Evolutionary conservation across 495 filamentous ascomycete genomes (phyloP), one percentile per base, ranked within the genome.

Genomic region (Xylaria scruposa): DNA sequence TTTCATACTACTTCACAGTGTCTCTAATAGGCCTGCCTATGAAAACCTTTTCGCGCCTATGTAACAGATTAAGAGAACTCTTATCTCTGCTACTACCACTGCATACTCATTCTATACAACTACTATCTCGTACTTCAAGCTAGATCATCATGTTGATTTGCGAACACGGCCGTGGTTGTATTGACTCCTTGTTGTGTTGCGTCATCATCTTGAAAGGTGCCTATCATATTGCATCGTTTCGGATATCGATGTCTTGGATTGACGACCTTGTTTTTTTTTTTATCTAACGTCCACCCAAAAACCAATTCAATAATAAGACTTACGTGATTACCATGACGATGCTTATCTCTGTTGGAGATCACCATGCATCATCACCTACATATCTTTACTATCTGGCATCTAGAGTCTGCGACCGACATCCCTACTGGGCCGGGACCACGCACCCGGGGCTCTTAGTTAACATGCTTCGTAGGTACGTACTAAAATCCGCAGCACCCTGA

Each of bases 311-410:
- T 26, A 13, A 33, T 26, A 62, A 62, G 13, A 4, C 21, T 44
- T 42, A 62, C 60, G 60, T 62, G 42, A 12, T 40, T 29, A 7
- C 36, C 21, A 62, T 62, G 36, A 62, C 60, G 21, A 62, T n/a
- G 31, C 3, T 19, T 56, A 56, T 59, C 54, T 59, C 21, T 36
- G 54, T 19, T 58, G 8, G 53, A 56, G 53, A 26, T 19, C 53
- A 56, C 53, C 26, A 13, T 56, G 53, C 53, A 13, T 31, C 10
- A 26, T 12, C 29, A 56, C 53, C 26, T 59, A 59, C 6, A 31
- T 59, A 12, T 42, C 38, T 42, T 42, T 42, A 42, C 38, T 42
- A 42, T 42, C 38, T 42, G 12, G 38, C 9, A 42, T 42, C 36
- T 19, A 19, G 26, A 33, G 24, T 58, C 53, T 49, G 8, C n/a